Base-by-base conservation (phyloP, 225 moss, liverwort and hornwort genomes). In the Straminergon stramineum region DNA sequence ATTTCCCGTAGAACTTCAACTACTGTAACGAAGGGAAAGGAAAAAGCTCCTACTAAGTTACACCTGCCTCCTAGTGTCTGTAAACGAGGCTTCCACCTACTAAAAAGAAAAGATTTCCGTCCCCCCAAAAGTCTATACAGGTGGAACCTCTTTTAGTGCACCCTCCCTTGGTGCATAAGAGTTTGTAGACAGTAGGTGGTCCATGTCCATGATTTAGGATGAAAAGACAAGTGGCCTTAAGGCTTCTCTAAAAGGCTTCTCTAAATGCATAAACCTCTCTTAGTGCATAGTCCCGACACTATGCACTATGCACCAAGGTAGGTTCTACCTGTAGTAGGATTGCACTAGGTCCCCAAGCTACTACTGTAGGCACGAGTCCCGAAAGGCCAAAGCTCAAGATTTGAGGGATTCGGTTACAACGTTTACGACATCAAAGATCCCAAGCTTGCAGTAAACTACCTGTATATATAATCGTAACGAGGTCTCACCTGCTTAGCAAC, bases 401-500 rank as follows among this genome's bases (percentile, higher is more conserved):
- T 57, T 32, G 41, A 70, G 83, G 26, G 88, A 88, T 75, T 65
- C 65, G 15, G 43, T 65, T 17, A 65, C 9, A 65, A 43, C 19
- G 83, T 34, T 75, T 35, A 71, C 70, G 45, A 64, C 45, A 71
- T 63, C 31, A 30, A 43, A 61, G 76, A 43, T 67, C 39, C 28
- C 26, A 26, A 80, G 51, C 11, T 34, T 87, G 45, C 39, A 87
- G 7, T n/a, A 5, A 20, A n/a, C 16, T 19, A n/a, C n/a, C n/a
- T n/a, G n/a, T n/a, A n/a, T n/a, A n/a, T 6, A 5, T 15, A 31
- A 73, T 41, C 34, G 73, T 19, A 10, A 39, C 27, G 3, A 79
- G 39, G n/a, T 39, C 87, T 86, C 65, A 95, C 95, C 94, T 95
- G 89, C 53, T 91, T 78, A 21, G 95, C 95, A 60, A 94, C 94